Evolutionary conservation across 108 stramenopile species (phyloP), one percentile per base, ranked within the genome.

Genomic region (Fragilariopsis cylindrus): DNA sequence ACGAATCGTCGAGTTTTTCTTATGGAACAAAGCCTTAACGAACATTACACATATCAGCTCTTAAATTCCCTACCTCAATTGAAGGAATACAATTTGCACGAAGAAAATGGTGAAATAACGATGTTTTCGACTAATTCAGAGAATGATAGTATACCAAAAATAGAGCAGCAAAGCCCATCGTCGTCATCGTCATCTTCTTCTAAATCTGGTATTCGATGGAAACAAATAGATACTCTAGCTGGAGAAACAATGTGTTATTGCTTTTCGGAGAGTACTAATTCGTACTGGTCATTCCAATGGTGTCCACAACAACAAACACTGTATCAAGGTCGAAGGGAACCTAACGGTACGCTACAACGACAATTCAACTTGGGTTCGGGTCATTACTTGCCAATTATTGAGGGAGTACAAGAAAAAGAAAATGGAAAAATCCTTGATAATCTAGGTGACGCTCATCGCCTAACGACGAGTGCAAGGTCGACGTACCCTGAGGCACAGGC

Each of bases 221-320:
- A 19, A 42, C 30, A 71, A 50, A 40, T 9, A 6, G 48, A 48
- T 52, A 3, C 7, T 7, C 19, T 11, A 5, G 70, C 11, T 1
- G 63, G 53, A 42, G 43, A 19, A 7, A 39, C 67, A 4, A 8
- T 44, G 13, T 79, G 78, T 46, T 63, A 70, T 50, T 79, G 66
- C 58, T 79, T 65, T 64, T 71, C 55, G 9, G 72, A 80, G 52
- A 64, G 43, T 16, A 6, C 21, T 43, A 56, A 30, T 48, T 43
- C 81, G 48, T 75, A 73, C 50, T 82, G 81, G 81, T 65, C 73
- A n/a, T 82, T 69, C 65, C 58, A 75, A 57, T 82, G 76, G 76
- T 82, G 81, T 65, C 81, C 68, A 3, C 49, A 71, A n/a, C 3
- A 13, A 3, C 48, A 55, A 45, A 11, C 43, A 4, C 48, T 82